phyloP scores from a whole-genome alignment of 345 rosid genomes.

The Aquilaria malaccensis region DNA sequence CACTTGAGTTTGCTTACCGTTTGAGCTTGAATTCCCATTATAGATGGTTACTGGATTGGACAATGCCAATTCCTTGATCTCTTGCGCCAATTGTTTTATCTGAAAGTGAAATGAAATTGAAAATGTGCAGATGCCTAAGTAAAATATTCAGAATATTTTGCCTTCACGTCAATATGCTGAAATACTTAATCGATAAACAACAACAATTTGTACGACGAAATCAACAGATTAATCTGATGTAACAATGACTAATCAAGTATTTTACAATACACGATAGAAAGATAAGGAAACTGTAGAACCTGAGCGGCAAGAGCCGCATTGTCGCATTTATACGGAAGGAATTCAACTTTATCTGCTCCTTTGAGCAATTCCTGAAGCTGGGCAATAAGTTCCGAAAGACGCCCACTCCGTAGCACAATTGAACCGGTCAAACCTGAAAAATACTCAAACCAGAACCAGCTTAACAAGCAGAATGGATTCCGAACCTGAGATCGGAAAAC shows the following conservation, averaged over 20 bases:
- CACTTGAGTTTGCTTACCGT: conserved; percentile 24
- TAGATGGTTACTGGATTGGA: conserved; percentile 68
- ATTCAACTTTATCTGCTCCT: conserved; percentile 55
- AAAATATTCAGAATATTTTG: no score
- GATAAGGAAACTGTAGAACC: conserved; percentile 33
- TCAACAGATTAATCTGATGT: background rate
- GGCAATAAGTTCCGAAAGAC: conserved; percentile 61
- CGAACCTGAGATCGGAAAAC: background rate
- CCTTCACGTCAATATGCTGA: no score
- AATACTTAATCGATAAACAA: background rate
- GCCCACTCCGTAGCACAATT: conserved; percentile 60
- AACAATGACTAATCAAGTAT: background rate
- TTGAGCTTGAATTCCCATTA: conserved; percentile 53
- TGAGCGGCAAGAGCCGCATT: conserved; percentile 63
- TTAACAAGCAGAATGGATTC: background rate
- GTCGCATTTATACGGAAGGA: conserved; percentile 52
- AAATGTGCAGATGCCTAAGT: background rate
- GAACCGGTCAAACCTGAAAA: conserved; percentile 70
- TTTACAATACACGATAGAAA: background rate
- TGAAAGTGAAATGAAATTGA: conserved; percentile 18
- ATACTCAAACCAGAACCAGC: conserved; percentile 3
- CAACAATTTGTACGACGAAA: background rate
- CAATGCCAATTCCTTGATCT: conserved; percentile 73
- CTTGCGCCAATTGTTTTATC: conserved; percentile 81
- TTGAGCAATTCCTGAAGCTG: conserved; percentile 82